Base-by-base conservation (phyloP, 306 rosid species). In the Myrica gale region DNA sequence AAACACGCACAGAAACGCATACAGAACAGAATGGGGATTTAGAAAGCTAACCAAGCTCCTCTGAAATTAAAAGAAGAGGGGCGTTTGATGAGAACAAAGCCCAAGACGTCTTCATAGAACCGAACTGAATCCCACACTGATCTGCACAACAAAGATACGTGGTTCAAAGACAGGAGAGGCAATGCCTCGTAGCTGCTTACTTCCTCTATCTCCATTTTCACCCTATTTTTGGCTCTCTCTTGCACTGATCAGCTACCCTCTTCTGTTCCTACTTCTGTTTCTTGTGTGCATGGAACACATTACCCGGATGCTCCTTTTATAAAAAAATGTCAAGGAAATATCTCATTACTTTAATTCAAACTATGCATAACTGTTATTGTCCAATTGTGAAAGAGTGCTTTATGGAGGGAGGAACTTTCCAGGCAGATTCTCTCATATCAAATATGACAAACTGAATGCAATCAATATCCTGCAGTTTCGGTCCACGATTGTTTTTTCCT, bases 11-110 rank as follows among this genome's bases (percentile, higher is more conserved):
- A 10, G 3, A 11, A 2, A 11, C 4, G 13, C 4, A 48, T 11
- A 11, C 4, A 1, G 17, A 11, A 70, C 37, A 47, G 39, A 62
- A 19, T 32, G 37, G 54, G 61, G 43, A 23, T 3, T 1, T 65
- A 66, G 69, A 5, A 5, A 69, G 51, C 80, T 74, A 43, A 89
- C 97, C 97, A 91, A 71, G 97, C 97, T 72, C 97, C 97, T 67
- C 81, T 91, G 85, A 91, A 91, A 7, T 88, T 89, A 89, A 91
- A 91, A 76, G 97, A 91, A 67, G 94, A 89, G 13, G 97, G 97
- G 71, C 94, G 87, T 82, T 91, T 91, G 86, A 91, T 88, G 82
- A 85, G 87, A 80, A 85, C 91, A 75, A 91, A 89, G 70, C 97
- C 97, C 85, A 91, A 68, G 13, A 91, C 88, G 12, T 91, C 85